Percentiles rank a stretch among this genome's conserved stretches.
Conservation (phyloP, 2,329 filamentous ascomycete species). For the Domatiomyces catenatus region DNA sequence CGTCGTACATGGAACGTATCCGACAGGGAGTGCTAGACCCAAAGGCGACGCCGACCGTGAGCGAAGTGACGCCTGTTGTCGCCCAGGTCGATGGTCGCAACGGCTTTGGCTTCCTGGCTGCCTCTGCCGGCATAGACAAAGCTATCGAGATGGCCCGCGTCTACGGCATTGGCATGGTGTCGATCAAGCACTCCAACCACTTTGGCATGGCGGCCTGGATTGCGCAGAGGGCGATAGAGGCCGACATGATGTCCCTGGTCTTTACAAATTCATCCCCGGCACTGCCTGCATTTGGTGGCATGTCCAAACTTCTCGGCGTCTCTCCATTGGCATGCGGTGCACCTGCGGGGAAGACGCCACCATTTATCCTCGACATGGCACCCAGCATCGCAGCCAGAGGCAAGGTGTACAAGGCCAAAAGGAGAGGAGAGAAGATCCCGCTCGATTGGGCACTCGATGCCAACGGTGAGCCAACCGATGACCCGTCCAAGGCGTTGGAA, state of each 20-base stretch:
- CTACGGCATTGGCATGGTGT: slow-evolving; percentile 59
- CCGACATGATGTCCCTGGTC: slow-evolving; percentile 52
- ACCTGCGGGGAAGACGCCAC: slow-evolving; percentile 41
- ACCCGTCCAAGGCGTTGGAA: slow-evolving; percentile 53
- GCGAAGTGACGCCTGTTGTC: slow-evolving; percentile 53
- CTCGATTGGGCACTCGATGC: slow-evolving; percentile 57
- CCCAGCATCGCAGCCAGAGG: slow-evolving; percentile 31
- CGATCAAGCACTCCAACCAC: slow-evolving; percentile 62
- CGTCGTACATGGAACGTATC: slow-evolving; percentile 60
- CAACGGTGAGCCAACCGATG: slow-evolving; percentile 53
- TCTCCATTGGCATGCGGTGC: slow-evolving; percentile 62
- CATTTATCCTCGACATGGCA: slow-evolving; percentile 42
- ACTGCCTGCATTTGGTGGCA: slow-evolving; percentile 55
- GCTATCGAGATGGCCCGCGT: slow-evolving; percentile 52
- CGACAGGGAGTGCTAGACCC: slow-evolving; percentile 53
- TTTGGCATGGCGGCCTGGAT: slow-evolving; percentile 75
- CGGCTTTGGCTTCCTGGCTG: slow-evolving; percentile 60
- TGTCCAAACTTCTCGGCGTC: slow-evolving; percentile 54
- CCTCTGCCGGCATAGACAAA: slow-evolving; percentile 47
- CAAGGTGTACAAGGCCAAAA: slow-evolving; percentile 31
- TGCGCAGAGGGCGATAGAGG: slow-evolving; percentile 61
- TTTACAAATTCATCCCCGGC: slow-evolving; percentile 61
- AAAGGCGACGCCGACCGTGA: slow-evolving; percentile 41
- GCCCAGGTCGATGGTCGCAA: slow-evolving; percentile 54
- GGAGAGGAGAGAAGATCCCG: slow-evolving; percentile 29